Base-by-base conservation (phyloP, 1,284 basidiomycete genomes). In the Ganoderma lucidum region DNA sequence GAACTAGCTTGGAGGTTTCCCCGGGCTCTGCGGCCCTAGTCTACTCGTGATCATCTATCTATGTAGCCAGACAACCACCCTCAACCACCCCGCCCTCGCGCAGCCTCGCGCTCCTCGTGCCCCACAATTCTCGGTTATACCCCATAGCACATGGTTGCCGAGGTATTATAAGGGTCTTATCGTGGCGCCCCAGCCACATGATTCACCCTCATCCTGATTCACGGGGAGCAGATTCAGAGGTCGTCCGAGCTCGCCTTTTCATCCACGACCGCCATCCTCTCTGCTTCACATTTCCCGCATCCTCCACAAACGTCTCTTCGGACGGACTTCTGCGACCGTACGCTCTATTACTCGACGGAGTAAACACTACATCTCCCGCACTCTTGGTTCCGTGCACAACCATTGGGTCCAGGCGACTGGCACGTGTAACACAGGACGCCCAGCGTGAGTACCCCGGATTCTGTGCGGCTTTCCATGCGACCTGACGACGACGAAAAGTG, bases 391-490 rank as follows among this genome's bases (percentile, higher is more conserved):
- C 53, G 44, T 67, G 55, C 39, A 39, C 39, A 58, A 67, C 63
- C 45, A 69, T 23, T 23, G 23, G 42, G 44, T 28, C 69, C 67
- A 68, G 67, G 58, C 72, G 66, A 55, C 64, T 53, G 58, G 70
- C 70, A 70, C 70, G 70, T 71, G 72, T 71, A 63, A 48, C 9
- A 28, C 32, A 56, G 67, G 53, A 71, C 68, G 66, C 62, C 42
- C 48, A 64, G 64, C 66, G 72, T 73, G 72, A 71, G 72, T 73
- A 53, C 61, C 58, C 60, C 51, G 35, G 56, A 48, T 64, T 63
- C 55, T 55, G 41, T 62, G 41, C 41, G 23, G 56, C 32, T 30
- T 61, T 28, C 19, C 35, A 32, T 56, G 39, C 56, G 48, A 62
- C 62, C 35, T 63, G 62, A 35, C 51, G 64, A 45, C 67, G 42